Percentiles rank a stretch among this genome's conserved stretches.
Evolutionary conservation across 805 yeast species (phyloP).

Genomic region (Starmerella scarabaei): DNA sequence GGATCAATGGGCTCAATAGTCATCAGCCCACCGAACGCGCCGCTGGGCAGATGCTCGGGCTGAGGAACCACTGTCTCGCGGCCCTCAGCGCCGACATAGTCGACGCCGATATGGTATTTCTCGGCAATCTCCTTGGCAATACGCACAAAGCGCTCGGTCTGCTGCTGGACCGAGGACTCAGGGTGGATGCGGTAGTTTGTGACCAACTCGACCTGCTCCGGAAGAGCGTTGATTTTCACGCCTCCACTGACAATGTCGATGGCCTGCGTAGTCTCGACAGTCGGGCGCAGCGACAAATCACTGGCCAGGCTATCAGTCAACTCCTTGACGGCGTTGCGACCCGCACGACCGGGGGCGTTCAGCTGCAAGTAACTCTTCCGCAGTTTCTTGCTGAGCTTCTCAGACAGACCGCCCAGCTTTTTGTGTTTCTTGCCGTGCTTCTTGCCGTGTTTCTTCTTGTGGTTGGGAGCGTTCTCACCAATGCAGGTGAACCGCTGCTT

Average conservation of each 20-base stretch:
- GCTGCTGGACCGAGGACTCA: constrained; percentile 38
- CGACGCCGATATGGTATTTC: constrained; percentile 35
- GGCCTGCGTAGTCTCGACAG: constrained; percentile 54
- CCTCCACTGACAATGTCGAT: constrained; percentile 59
- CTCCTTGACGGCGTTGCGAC: constrained; percentile 4
- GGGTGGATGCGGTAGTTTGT: constrained; percentile 55
- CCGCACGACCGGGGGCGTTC: not conserved
- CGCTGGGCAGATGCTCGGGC: constrained; percentile 21
- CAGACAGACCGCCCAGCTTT: not conserved
- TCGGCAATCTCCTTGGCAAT: constrained; percentile 32
- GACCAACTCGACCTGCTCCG: constrained; percentile 43
- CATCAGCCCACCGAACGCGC: constrained; percentile 30
- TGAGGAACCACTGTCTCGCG: constrained; percentile 10
- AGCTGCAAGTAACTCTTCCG: not conserved
- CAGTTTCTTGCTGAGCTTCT: constrained; percentile 1
- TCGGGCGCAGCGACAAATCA: constrained; percentile 26
- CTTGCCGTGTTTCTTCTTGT: not conserved
- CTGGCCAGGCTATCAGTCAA: constrained; percentile 14
- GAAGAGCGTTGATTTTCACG: constrained; percentile 61
- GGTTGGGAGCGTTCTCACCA: constrained; percentile 36
- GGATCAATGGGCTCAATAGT: constrained; percentile 14
- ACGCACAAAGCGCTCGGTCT: constrained; percentile 29
- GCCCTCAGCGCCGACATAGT: constrained; percentile 11
- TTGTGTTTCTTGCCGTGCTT: constrained; percentile 1
- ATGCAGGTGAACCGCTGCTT: constrained; percentile 46